Percentiles rank a stretch among this genome's conserved stretches.
phyloP scores from a whole-genome alignment of 2,329 filamentous ascomycete species.

The Ceratocystiopsis sp. region DNA sequence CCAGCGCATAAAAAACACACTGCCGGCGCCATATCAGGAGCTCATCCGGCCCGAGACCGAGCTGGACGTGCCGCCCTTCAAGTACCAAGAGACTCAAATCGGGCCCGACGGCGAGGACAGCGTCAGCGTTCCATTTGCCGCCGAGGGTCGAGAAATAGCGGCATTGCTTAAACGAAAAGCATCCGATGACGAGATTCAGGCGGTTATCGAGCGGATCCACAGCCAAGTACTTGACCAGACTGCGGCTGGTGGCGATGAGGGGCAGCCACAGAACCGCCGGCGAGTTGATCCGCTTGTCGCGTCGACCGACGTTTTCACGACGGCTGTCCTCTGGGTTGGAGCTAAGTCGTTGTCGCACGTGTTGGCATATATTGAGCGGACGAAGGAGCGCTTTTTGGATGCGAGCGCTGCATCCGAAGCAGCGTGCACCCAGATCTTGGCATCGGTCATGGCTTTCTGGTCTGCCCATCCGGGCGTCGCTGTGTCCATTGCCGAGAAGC shows the following conservation, averaged over 20 bases:
- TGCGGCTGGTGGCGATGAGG: slow-evolving; percentile 24
- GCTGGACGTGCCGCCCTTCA: slow-evolving; percentile 91
- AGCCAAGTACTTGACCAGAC: slow-evolving; percentile 45
- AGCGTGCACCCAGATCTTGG: slow-evolving; percentile 75
- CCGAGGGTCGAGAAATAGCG: slow-evolving; percentile 70
- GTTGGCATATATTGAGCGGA: slow-evolving; percentile 86
- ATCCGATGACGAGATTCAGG: slow-evolving; percentile 70
- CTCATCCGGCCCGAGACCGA: slow-evolving; percentile 79
- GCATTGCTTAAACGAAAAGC: slow-evolving; percentile 70
- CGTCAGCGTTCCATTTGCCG: slow-evolving; percentile 36
- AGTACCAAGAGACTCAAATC: slow-evolving; percentile 29
- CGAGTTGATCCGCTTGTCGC: slow-evolving; percentile 52
- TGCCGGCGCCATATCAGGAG: slow-evolving; percentile 69
- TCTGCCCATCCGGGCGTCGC: slow-evolving; percentile 79
- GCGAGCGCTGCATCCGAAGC: slow-evolving; percentile 58
- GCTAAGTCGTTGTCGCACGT: slow-evolving; percentile 94
- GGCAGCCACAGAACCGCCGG: too few species aligned
- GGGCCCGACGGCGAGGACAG: background rate
- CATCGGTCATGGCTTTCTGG: slow-evolving; percentile 87
- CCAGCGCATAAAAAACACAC: slow-evolving; percentile 83
- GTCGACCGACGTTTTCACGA: slow-evolving; percentile 90
- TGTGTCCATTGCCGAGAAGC: slow-evolving; percentile 84
- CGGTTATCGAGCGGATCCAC: slow-evolving; percentile 64
- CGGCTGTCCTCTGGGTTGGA: slow-evolving; percentile 80
- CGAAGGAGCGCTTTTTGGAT: slow-evolving; percentile 71